phyloP scores from a whole-genome alignment of 805 yeast species.

The Myxozyma kluyveri region DNA sequence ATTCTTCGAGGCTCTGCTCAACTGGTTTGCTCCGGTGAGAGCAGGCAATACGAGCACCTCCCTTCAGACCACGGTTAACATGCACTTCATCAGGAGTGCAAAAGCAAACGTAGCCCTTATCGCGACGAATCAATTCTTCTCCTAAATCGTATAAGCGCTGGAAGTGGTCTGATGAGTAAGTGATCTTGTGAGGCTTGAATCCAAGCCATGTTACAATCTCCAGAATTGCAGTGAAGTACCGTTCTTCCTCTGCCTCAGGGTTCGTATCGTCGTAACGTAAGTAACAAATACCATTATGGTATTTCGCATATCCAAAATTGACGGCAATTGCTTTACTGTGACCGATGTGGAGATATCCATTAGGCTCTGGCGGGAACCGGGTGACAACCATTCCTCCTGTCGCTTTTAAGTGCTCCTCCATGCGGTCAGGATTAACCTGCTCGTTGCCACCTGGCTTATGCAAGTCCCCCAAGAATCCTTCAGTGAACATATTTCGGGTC shows the following conservation, averaged over 20 bases:
- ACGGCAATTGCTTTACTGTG: constrained; percentile 98
- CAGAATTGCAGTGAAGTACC: constrained; percentile 77
- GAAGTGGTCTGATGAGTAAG: constrained; percentile 94
- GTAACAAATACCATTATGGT: constrained; percentile 81
- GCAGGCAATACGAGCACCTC: constrained; percentile 86
- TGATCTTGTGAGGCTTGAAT: constrained; percentile 86
- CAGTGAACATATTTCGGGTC: constrained; percentile 65
- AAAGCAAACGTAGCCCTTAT: constrained; percentile 86
- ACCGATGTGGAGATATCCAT: constrained; percentile 95
- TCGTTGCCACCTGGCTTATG: constrained; percentile 96
- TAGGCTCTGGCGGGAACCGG: constrained; percentile 98
- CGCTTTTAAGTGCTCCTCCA: constrained; percentile 72
- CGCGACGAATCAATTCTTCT: constrained; percentile 67
- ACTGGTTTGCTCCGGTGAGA: constrained; percentile 66
- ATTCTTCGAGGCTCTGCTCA: constrained; percentile 74
- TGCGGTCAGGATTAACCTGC: constrained; percentile 81
- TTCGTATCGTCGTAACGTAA: constrained; percentile 96
- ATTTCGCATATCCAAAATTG: constrained; percentile 94
- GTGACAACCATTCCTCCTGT: constrained; percentile 85
- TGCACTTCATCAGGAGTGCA: constrained; percentile 90
- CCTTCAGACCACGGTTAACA: constrained; percentile 84
- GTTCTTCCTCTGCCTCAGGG: constrained; percentile 97
- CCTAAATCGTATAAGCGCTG: constrained; percentile 86
- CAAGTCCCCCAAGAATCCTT: constrained; percentile 92
- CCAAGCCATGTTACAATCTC: constrained; percentile 93